Conservation (phyloP, 208 protist genomes). For the Trypanosoma melophagium region DNA sequence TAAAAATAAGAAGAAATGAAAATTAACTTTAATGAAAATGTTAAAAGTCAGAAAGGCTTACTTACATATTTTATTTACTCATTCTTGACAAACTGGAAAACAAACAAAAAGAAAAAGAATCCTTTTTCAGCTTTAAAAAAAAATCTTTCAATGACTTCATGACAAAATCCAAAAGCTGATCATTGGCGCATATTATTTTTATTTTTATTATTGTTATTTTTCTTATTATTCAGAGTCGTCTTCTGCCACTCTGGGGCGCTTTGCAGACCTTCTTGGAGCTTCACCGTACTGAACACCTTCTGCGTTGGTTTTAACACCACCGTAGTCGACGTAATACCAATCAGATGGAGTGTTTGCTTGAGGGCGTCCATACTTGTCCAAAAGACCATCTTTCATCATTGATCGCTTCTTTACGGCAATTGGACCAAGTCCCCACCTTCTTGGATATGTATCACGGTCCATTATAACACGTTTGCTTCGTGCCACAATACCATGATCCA, state of each 20-base stretch:
- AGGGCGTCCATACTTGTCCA: constrained; percentile 98
- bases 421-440: constrained; percentile 97
- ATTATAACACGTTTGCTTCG: constrained; percentile 99
- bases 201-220: constrained; percentile 18
- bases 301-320: constrained; percentile 83
- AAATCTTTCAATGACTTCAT: neutral
- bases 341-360: constrained; percentile 97
- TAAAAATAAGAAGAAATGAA: constrained; percentile 6
- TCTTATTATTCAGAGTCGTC: constrained; percentile 57
- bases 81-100: neutral
- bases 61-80: constrained; percentile 7
- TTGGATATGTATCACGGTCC: constrained; percentile 99
- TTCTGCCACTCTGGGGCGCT: constrained; percentile 54
- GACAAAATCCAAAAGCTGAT: too few relatives aligned
- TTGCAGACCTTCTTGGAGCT: constrained; percentile 45
- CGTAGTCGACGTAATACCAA: constrained; percentile 96
- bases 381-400: constrained; percentile 96
- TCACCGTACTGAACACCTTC: constrained; percentile 81
- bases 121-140: neutral
- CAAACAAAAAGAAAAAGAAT: constrained; percentile 2
- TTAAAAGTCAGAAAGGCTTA: constrained; percentile 7
- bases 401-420: constrained; percentile 96
- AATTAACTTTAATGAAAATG: constrained; percentile 8
- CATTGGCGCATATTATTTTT: constrained; percentile 1
- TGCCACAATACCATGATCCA: constrained; percentile 97